phyloP scores from a whole-genome alignment of 148 eudicot genomes.

The Salicornia ramosissima region DNA sequence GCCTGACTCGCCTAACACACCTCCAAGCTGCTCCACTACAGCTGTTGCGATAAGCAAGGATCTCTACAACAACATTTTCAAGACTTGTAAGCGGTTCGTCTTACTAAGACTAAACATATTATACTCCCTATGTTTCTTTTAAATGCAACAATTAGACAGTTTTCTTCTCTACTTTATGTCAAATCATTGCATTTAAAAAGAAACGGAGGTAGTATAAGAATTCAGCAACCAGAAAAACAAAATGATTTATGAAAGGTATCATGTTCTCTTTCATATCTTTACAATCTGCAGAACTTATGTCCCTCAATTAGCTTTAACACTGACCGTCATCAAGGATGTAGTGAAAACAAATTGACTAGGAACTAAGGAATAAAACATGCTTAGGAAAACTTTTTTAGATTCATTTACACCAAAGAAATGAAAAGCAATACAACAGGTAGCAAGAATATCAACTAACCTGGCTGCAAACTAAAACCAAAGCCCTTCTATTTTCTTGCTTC shows the following conservation, averaged over 20 bases:
- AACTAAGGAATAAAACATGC: too few species aligned
- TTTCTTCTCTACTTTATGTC: too few species aligned
- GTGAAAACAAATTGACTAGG: not conserved
- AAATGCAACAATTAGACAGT: too few species aligned
- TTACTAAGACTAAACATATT: not conserved
- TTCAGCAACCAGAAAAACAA: not conserved
- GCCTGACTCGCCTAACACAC: constrained; percentile 33
- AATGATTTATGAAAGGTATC: not conserved
- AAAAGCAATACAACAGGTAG: not conserved
- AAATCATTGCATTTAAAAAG: too few species aligned
- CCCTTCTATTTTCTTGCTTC: constrained; percentile 38
- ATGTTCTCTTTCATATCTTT: not conserved
- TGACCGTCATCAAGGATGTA: not conserved
- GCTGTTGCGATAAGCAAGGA: constrained; percentile 34
- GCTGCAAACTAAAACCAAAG: constrained; percentile 37
- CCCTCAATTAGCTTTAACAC: too few species aligned
- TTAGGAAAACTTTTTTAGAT: too few species aligned
- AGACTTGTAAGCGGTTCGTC: not conserved
- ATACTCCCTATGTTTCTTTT: too few species aligned
- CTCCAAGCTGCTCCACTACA: constrained; percentile 37
- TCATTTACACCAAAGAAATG: not conserved
- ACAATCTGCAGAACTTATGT: not conserved
- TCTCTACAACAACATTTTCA: constrained; percentile 26
- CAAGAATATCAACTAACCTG: constrained; percentile 33
- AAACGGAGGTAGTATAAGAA: not conserved